Base-by-base conservation (phyloP, 1,284 basidiomycete species). In the Irpex rosettiformis region DNA sequence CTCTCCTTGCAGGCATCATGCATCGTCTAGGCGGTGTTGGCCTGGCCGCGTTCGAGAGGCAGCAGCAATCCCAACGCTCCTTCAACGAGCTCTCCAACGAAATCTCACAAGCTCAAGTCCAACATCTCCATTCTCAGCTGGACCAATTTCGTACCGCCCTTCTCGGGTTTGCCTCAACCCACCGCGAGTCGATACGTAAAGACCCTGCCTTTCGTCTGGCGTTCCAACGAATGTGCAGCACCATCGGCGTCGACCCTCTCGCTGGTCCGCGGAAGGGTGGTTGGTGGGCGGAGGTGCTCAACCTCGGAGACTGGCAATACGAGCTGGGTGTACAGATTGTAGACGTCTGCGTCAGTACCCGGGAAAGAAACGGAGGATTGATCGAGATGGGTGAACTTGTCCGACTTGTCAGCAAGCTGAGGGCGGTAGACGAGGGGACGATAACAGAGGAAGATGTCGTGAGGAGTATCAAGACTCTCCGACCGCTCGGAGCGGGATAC, bases 261-360 rank as follows among this genome's bases (percentile, higher is more conserved):
- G 91, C 91, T 1, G 92, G 91, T 0, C 89, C 90, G 0, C 76
- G 88, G 24, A 88, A 87, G 62, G 91, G 91, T n/a, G 86, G 94
- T 2, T 95, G 92, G 90, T 93, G 91, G 88, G 88, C 85, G 22
- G 95, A 94, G 69, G 77, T 94, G 67, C 80, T 98, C 16, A 93
- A 93, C 0, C 72, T 92, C 54, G 87, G 93, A 5, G 97, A 99
- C 71, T 99, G 94, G 93, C 91, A 95, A 67, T 93, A 94, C 71
- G 96, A 97, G 68, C 83, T 99, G 1, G 94, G 94, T 2, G 93
- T 98, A 25, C 96, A 99, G 77, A 91, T 99, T 62, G 94, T 99
- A 52, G 96, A 99, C 70, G 85, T 99, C 16, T 98, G 96, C 68
- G 88, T 98, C 29, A 89, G 86, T 69, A 96, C 93, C 7, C 78